phyloP scores from a whole-genome alignment of 352 stramenopile genomes.

The Albugo laibachii region DNA sequence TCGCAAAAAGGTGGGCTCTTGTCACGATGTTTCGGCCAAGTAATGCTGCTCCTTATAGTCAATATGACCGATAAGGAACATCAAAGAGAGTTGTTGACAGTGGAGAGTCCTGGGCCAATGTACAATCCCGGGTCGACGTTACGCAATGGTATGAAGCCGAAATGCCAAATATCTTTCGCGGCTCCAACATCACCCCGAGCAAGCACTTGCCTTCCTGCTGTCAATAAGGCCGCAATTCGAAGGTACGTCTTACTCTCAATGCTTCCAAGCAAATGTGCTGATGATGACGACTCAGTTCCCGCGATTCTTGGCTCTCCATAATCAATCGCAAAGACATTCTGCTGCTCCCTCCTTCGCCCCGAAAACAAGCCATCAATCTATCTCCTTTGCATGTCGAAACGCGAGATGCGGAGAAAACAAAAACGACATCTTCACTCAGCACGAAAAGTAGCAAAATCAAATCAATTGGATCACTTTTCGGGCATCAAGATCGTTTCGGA shows the following conservation, averaged over 20 bases:
- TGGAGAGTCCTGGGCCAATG: conserved; percentile 60
- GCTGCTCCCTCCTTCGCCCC: conserved; percentile 34
- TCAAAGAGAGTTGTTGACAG: conserved; percentile 51
- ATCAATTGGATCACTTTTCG: conserved; percentile 28
- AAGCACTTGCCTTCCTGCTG: background rate
- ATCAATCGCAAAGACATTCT: conserved; percentile 72
- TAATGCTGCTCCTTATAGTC: conserved; percentile 11
- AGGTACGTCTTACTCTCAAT: background rate
- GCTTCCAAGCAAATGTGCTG: background rate
- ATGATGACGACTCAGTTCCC: conserved; percentile 4
- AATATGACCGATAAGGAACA: conserved; percentile 39
- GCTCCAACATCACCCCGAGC: conserved; percentile 13
- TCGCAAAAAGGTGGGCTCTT: conserved; percentile 43
- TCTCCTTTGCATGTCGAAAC: conserved; percentile 1
- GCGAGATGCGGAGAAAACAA: background rate
- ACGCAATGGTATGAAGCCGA: conserved; percentile 10
- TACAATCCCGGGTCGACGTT: conserved; percentile 49
- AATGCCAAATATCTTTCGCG: conserved; percentile 32
- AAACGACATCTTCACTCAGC: background rate
- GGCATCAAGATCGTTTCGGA: conserved; percentile 56
- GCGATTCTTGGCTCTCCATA: conserved; percentile 60
- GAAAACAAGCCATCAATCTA: background rate
- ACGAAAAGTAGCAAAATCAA: conserved; percentile 7
- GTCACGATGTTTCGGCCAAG: background rate
- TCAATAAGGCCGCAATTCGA: background rate